Conservation (phyloP, 306 rosid genomes). For the Inga oerstediana region DNA sequence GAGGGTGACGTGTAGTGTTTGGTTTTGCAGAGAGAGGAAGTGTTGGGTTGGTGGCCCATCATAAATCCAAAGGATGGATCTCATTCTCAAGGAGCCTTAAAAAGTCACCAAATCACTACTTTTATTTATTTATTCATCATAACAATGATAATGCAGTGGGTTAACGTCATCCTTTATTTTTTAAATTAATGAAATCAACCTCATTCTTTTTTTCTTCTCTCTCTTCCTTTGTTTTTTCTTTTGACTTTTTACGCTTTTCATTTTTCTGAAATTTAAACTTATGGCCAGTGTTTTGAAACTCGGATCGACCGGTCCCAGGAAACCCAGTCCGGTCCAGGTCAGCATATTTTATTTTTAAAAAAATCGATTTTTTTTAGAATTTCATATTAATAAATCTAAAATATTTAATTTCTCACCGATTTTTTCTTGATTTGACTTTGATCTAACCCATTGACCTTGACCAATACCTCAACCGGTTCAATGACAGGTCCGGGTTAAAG, state of each 20-base stretch:
- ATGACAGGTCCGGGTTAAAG: too few relatives aligned
- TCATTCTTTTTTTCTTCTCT: neutral
- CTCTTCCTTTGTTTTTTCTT: neutral
- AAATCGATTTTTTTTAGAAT: too few relatives aligned
- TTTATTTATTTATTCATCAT: neutral
- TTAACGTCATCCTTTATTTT: neutral
- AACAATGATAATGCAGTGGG: neutral
- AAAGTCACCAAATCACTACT: neutral
- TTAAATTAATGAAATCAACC: neutral
- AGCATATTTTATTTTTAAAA: too few relatives aligned
- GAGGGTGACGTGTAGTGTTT: neutral
- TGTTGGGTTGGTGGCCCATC: slow-evolving; percentile 6
- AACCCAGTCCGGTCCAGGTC: too few relatives aligned
- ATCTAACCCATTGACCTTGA: too few relatives aligned
- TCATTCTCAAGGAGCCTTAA: neutral
- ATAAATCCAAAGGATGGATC: neutral
- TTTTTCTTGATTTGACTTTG: too few relatives aligned
- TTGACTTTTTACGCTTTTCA: too few relatives aligned
- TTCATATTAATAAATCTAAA: too few relatives aligned
- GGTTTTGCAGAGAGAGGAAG: neutral
- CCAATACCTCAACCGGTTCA: too few relatives aligned
- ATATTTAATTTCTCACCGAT: too few relatives aligned
- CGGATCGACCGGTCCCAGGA: too few relatives aligned
- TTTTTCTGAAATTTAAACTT: too few relatives aligned
- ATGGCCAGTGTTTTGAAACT: neutral